These are phyloP conservation scores for Globisporangium spinosum DNA, from an alignment of 352 stramenopile genomes.

Conservation along the genomic window DNA sequence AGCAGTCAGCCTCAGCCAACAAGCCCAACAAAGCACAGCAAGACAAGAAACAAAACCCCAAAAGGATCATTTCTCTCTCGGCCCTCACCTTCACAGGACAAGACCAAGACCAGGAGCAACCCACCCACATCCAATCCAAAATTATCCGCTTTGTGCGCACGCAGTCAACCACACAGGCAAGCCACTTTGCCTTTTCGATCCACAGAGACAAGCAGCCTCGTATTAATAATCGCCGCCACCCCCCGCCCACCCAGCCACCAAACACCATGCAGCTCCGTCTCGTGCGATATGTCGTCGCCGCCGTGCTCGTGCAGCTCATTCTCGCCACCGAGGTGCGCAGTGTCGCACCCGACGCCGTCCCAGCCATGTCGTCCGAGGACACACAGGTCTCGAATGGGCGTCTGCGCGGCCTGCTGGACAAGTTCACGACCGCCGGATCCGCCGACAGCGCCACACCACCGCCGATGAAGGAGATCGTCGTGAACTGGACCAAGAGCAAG, in stretches of 20 bases:
- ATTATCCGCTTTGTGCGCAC: slow-evolving; percentile 14
- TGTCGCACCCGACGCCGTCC: slow-evolving; percentile 6
- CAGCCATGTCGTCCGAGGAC: slow-evolving; percentile 10
- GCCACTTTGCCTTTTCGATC: slow-evolving; percentile 5
- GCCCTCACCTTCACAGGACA: neutral
- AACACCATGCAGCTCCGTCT: slow-evolving; percentile 19
- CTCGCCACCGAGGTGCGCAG: neutral
- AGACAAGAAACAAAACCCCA: neutral
- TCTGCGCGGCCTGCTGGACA: slow-evolving; percentile 37
- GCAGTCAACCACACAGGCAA: neutral
- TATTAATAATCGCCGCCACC: slow-evolving; percentile 12
- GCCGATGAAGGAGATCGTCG: slow-evolving; percentile 35
- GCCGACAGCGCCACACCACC: slow-evolving; percentile 8
- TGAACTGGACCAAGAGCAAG: slow-evolving; percentile 29
- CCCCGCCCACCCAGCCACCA: neutral
- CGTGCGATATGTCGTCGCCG: slow-evolving; percentile 24
- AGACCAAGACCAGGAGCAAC: neutral
- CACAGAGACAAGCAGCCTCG: neutral
- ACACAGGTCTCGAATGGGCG: slow-evolving; percentile 25
- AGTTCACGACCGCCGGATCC: slow-evolving; percentile 22
- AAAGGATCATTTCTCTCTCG: slow-evolving; percentile 4
- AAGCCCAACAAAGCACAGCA: neutral
- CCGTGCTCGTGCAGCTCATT: slow-evolving; percentile 17
- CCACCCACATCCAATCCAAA: slow-evolving; percentile 15
- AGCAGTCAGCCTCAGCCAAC: neutral